Base-by-base conservation (phyloP, 768 basidiomycete species). In the Xerocomus brunneocitrinus region DNA sequence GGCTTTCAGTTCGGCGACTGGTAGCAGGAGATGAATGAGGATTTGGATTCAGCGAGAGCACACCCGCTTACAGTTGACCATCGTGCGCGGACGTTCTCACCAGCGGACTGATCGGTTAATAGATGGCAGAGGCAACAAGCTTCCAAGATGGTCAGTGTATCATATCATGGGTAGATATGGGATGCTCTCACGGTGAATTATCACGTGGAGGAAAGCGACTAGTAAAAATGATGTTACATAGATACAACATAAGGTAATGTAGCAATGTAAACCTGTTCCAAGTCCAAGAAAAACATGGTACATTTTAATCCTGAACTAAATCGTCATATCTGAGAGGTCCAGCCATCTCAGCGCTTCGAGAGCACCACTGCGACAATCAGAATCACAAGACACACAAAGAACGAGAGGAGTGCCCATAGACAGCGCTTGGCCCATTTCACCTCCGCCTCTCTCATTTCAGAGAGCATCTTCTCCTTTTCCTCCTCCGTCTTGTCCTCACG, bases 1-100 rank as follows among this genome's bases (percentile, higher is more conserved):
- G 38, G 79, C 79, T 65, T 85, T 85, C 47, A 88, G 67, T 42
- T 87, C 85, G 50, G 83, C 80, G 53, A 85, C 83, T 84, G 55
- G 38, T 14, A 34, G 45, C 24, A 38, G 44, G 10, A 35, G 41
- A 45, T 54, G 50, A 49, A 45, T 54, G 50, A 49, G 52, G 53
- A 42, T 24, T 31, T 45, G 45, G 16, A 34, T 46, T n/a, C 40
- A 30, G 49, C 38, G 45, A 8, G n/a, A 8, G 12, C 7, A 19
- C 16, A n/a, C 35, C 27, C 47, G 54, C 67, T 70, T 52, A 68
- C 67, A 70, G 40, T 56, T 68, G 9, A 68, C 63, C 67, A 68
- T 68, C 48, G 56, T 43, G n/a, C 16, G 19, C 9, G 8, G 28
- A 12, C 27, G 28, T 28, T 12, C 36, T 16, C 16, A n/a, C 14